phyloP scores from a whole-genome alignment of 129 eudicot genomes.

The Calendula officinalis region DNA sequence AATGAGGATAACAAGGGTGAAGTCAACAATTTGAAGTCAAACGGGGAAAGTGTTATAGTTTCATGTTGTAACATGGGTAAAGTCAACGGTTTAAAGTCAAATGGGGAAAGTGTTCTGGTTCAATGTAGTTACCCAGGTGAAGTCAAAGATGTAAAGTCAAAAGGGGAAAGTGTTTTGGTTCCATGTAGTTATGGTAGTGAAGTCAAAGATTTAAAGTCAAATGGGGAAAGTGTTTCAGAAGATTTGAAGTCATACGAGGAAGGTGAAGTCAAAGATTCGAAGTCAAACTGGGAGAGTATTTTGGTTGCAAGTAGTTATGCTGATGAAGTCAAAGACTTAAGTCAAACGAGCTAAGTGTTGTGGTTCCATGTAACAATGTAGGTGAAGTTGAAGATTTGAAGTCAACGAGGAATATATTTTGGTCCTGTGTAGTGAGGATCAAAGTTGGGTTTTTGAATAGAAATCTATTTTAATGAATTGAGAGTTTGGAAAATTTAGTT shows the following conservation, averaged over 20 bases:
- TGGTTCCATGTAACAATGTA: not conserved
- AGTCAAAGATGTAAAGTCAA: too few species aligned
- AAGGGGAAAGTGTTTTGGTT: too few species aligned
- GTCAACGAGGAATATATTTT: too few species aligned
- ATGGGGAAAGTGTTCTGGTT: too few species aligned
- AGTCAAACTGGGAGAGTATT: not conserved
- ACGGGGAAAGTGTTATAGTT: not conserved
- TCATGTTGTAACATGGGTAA: too few species aligned
- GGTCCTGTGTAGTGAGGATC: not conserved
- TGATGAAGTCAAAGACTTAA: slow-evolving; percentile 6
- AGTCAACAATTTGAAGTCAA: not conserved
- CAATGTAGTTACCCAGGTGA: too few species aligned
- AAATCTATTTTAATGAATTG: not conserved
- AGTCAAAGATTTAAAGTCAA: not conserved
- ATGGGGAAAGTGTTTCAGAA: slow-evolving; percentile 3
- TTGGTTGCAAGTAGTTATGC: not conserved
- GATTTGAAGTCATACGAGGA: not conserved
- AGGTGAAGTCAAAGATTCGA: not conserved
- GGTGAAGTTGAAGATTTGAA: not conserved
- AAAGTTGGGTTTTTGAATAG: slow-evolving; percentile 9
- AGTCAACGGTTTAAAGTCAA: too few species aligned
- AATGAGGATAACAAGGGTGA: not conserved
- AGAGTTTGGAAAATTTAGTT: not conserved
- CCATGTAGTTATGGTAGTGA: too few species aligned
- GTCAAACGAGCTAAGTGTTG: not conserved